These are phyloP conservation scores for Eleusine indica DNA, from an alignment of 176 grass and related monocot species.

Conservation along the genomic window DNA sequence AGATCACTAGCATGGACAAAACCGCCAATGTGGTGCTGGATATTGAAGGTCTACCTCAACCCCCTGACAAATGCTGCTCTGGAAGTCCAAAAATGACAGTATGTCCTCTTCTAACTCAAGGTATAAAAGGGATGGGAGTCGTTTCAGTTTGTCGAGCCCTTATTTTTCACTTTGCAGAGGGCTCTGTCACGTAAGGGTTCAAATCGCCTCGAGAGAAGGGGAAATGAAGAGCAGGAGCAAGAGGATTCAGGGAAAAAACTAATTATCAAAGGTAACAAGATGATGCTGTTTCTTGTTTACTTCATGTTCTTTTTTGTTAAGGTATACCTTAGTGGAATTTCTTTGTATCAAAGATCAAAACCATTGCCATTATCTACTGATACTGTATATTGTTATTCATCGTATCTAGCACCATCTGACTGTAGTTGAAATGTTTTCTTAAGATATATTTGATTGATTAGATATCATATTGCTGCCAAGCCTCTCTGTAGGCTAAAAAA, in stretches of 20 bases:
- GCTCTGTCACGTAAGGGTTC: constrained; percentile 89
- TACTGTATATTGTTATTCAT: neutral
- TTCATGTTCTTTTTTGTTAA: neutral
- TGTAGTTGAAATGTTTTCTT: neutral
- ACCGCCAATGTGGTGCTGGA: constrained; percentile 71
- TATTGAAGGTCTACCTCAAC: constrained; percentile 75
- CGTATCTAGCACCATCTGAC: neutral
- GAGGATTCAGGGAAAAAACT: constrained; percentile 72
- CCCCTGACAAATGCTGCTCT: constrained; percentile 76
- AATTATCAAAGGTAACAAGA: constrained; percentile 69
- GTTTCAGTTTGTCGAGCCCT: neutral
- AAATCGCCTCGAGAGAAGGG: constrained; percentile 67
- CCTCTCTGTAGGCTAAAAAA: neutral
- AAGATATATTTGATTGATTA: neutral
- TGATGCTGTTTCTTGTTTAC: neutral
- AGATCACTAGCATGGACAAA: constrained; percentile 73
- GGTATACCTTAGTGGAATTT: neutral
- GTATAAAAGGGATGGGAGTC: neutral
- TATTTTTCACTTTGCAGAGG: constrained; percentile 52
- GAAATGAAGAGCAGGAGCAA: constrained; percentile 69
- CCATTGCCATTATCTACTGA: neutral
- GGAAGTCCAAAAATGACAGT: constrained; percentile 86
- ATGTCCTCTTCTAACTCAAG: constrained; percentile 30
- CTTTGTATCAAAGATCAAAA: neutral
- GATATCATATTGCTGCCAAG: neutral